A percentile compares a stretch with the other conserved stretches of the same genome.
Conservation (phyloP, 805 yeast species). For the Cephaloascus fragrans region DNA sequence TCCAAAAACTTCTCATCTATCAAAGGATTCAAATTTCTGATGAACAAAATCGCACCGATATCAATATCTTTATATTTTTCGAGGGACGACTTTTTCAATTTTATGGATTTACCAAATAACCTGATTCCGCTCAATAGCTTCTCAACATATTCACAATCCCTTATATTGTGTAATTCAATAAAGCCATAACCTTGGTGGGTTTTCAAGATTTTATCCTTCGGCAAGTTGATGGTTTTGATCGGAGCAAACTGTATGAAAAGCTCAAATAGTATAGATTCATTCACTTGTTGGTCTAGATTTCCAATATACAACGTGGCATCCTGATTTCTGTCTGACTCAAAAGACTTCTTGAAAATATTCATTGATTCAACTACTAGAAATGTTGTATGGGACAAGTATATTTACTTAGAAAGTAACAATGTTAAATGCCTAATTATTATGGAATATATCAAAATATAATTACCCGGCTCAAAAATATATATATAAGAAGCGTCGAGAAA, state of each 20-base stretch:
- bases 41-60: slow-evolving; percentile 42
- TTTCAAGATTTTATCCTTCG: slow-evolving; percentile 64
- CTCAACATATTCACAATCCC: slow-evolving; percentile 64
- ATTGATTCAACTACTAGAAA: slow-evolving; percentile 13
- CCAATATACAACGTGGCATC: slow-evolving; percentile 72
- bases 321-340: slow-evolving; percentile 42
- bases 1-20: slow-evolving; percentile 50
- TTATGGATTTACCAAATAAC: slow-evolving; percentile 51
- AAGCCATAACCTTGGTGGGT: slow-evolving; percentile 85
- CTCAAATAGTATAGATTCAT: slow-evolving; percentile 68
- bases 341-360: slow-evolving; percentile 19
- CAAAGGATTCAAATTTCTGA: slow-evolving; percentile 56
- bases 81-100: slow-evolving; percentile 42
- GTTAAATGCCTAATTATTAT: too few species aligned
- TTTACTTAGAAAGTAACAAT: too few species aligned
- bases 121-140: slow-evolving; percentile 50
- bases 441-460: too few species aligned
- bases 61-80: slow-evolving; percentile 13
- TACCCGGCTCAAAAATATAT: background rate
- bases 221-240: slow-evolving; percentile 57
- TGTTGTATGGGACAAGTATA: too few species aligned
- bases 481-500: background rate
- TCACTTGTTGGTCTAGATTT: slow-evolving; percentile 67
- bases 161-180: slow-evolving; percentile 50
- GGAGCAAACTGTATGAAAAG: slow-evolving; percentile 82